Base-by-base conservation (phyloP, 345 rosid species). In the Pseudoturritis turrita region DNA sequence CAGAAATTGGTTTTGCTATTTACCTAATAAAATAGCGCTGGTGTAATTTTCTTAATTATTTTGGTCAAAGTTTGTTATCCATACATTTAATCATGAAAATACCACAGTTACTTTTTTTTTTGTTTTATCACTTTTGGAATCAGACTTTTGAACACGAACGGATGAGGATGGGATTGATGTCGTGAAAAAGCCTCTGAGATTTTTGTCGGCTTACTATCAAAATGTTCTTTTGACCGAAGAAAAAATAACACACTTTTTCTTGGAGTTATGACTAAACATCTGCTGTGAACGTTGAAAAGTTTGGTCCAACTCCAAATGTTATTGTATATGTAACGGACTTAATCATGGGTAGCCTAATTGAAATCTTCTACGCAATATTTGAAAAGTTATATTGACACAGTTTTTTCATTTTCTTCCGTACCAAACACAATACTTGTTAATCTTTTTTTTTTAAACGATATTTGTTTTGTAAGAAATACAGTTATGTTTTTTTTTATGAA, bases 201-300 rank as follows among this genome's bases (percentile, higher is more conserved):
- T 44, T 72, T 73, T 73, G 77, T 73, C 77, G 71, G 65, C 71
- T 64, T 50, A 39, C 58, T 17, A 73, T 43, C 23, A 45, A 64
- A 73, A 73, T 55, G 51, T 25, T 73, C 77, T 73, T 73, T 73
- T 73, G 77, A 73, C 77, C 39, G 65, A 64, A 45, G 59, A 55
- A 55, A 73, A 55, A 7, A 35, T 0, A 23, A 31, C 17, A 10
- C 14, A 53, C 62, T 7, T 44, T 62, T 72, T 22, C 31, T 56
- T 33, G 46, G 18, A 69, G 36, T 53, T 71, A 17, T 28, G 22
- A 54, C 52, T 9, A 39, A 47, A 57, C 40, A 40, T 53, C 37
- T 12, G 19, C 53, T 68, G 23, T 68, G 52, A 72, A 43, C 40
- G 55, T 72, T 63, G 40, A 54, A 63, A 46, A 63, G 14, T 22